Evolutionary conservation across 2,329 filamentous ascomycete species (phyloP).

Genomic region (Epichloe sibirici): DNA sequence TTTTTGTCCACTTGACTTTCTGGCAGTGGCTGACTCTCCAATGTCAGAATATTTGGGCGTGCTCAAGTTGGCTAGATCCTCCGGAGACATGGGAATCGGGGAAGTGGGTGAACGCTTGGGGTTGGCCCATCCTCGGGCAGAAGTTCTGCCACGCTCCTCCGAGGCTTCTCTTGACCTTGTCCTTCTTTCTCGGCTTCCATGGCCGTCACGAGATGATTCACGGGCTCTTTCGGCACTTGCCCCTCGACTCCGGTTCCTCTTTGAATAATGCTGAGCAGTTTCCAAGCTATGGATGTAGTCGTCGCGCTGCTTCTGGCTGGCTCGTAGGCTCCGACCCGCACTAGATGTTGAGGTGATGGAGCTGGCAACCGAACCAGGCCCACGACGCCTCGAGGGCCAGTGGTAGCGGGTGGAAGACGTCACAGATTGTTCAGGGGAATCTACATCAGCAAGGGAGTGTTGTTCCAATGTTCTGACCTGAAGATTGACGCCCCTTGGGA

Average conservation of each 20-base stretch:
- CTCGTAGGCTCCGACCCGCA: constrained; percentile 35
- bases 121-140: constrained; percentile 53
- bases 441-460: constrained; percentile 38
- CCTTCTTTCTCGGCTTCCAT: constrained; percentile 36
- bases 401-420: constrained; percentile 41
- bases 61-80: constrained; percentile 59
- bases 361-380: constrained; percentile 43
- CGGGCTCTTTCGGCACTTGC: constrained; percentile 34
- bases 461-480: constrained; percentile 48
- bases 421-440: constrained; percentile 44
- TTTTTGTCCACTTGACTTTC: constrained; percentile 26
- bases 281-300: constrained; percentile 82
- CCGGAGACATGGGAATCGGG: constrained; percentile 86
- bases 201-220: constrained; percentile 32
- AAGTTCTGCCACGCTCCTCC: constrained; percentile 56
- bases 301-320: constrained; percentile 53
- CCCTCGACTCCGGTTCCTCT: constrained; percentile 42
- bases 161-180: constrained; percentile 49
- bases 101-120: constrained; percentile 85
- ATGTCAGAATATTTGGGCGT: constrained; percentile 26
- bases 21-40: constrained; percentile 31
- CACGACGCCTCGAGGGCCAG: constrained; percentile 41
- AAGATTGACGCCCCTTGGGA: constrained; percentile 57
- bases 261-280: constrained; percentile 53
- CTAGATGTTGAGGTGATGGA: constrained; percentile 46